Percentiles rank a stretch among this genome's conserved stretches.
phyloP scores from a whole-genome alignment of 164 flowering plant genomes.

The Nymphaea thermarum region DNA sequence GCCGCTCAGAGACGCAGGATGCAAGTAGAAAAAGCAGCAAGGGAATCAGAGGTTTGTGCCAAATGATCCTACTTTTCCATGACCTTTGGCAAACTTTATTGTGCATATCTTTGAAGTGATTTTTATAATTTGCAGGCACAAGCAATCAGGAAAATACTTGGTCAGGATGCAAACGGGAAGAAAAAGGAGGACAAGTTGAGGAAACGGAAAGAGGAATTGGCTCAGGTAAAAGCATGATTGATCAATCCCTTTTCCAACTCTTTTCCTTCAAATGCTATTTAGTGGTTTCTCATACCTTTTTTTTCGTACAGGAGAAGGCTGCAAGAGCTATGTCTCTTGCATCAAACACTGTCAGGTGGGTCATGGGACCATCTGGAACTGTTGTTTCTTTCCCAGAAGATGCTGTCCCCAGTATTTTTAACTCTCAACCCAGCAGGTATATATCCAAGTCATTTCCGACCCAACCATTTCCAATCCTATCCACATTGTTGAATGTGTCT shows the following conservation, averaged over 20 bases:
- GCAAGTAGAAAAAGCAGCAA: slow-evolving; percentile 86
- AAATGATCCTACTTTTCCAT: neutral
- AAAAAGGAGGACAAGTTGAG: slow-evolving; percentile 77
- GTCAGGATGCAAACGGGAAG: slow-evolving; percentile 89
- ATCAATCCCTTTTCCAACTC: neutral
- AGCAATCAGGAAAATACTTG: slow-evolving; percentile 87
- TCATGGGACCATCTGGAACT: slow-evolving; percentile 69
- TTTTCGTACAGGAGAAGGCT: slow-evolving; percentile 61
- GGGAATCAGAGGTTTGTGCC: slow-evolving; percentile 70
- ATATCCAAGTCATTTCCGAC: neutral
- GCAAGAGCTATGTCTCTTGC: slow-evolving; percentile 44
- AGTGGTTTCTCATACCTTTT: neutral
- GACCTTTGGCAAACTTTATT: neutral
- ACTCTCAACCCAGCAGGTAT: slow-evolving; percentile 61
- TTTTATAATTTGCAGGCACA: slow-evolving; percentile 51
- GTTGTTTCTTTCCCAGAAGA: slow-evolving; percentile 61
- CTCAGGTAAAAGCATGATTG: slow-evolving; percentile 45
- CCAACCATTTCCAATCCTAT: neutral
- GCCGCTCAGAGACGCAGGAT: slow-evolving; percentile 89
- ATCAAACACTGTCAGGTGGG: slow-evolving; percentile 51
- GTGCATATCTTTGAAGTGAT: neutral
- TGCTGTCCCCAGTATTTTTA: slow-evolving; percentile 66
- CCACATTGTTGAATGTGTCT: too few relatives aligned
- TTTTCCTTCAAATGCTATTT: neutral
- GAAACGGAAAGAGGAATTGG: slow-evolving; percentile 78